These are phyloP conservation scores for Rosellinia necatrix DNA, from an alignment of 2,329 filamentous ascomycete species.

Conservation along the genomic window DNA sequence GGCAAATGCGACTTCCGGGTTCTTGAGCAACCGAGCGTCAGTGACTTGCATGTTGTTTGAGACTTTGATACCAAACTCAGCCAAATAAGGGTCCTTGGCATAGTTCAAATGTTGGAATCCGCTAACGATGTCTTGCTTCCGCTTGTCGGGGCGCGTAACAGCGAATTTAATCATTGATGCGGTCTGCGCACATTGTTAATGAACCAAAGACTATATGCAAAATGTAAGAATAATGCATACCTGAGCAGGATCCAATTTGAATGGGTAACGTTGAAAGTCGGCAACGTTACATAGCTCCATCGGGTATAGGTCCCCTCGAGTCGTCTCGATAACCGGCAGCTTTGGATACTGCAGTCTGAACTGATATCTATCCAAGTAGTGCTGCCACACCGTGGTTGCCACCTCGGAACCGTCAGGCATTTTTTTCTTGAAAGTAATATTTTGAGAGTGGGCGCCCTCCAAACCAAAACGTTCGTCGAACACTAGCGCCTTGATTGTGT, in stretches of 20 bases:
- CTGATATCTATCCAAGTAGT: conserved; percentile 62
- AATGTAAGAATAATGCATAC: conserved; percentile 35
- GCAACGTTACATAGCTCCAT: conserved; percentile 63
- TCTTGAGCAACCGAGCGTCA: conserved; percentile 71
- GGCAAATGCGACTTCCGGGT: conserved; percentile 73
- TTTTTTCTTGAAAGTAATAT: conserved; percentile 59
- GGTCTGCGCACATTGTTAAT: conserved; percentile 58
- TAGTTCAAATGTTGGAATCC: conserved; percentile 72
- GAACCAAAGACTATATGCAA: neutral
- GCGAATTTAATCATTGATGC: conserved; percentile 91
- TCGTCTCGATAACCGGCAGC: conserved; percentile 63
- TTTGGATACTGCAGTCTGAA: conserved; percentile 51
- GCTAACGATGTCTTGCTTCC: conserved; percentile 69
- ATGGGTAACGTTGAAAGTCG: conserved; percentile 63
- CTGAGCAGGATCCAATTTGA: conserved; percentile 63
- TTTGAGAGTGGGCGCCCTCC: conserved; percentile 55
- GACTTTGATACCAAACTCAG: conserved; percentile 75
- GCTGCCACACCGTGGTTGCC: conserved; percentile 53
- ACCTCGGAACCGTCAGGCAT: conserved; percentile 45
- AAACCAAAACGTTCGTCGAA: conserved; percentile 51
- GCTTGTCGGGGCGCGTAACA: conserved; percentile 73
- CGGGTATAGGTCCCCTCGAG: conserved; percentile 59
- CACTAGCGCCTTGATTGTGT: conserved; percentile 57
- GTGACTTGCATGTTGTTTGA: conserved; percentile 65
- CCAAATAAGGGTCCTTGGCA: conserved; percentile 69